Evolutionary conservation across 495 filamentous ascomycete genomes (phyloP), one percentile per base, ranked within the genome.

Genomic region (Cetradonia linearis): DNA sequence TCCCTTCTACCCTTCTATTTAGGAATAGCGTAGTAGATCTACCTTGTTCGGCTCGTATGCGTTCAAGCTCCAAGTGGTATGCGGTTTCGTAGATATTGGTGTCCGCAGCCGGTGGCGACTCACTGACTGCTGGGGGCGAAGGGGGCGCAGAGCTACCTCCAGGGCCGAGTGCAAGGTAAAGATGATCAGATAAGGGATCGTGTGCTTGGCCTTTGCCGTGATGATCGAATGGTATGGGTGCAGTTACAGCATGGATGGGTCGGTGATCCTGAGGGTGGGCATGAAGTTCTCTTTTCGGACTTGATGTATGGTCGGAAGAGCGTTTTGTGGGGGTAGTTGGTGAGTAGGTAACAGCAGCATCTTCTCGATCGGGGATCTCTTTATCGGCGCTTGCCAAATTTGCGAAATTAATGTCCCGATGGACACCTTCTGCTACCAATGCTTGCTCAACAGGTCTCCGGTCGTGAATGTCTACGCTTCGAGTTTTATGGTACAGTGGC

Each of bases 51-150:
- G 72, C 48, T 14, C 75, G 67, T 66, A 96, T 94, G 11, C 86
- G 81, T 57, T 87, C 81, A 13, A 95, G 79, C 75, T 95, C 89
- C 53, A 83, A 75, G 44, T 86, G 81, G 66, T 95, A 97, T 5
- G 92, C 92, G 0, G 78, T 82, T 63, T 95, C 89, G 68, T 95
- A 96, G 48, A 96, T 84, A 64, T 91, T 83, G 63, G 88, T 86
- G 48, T 92, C 88, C 9, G 83, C 85, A 1, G 83, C 82, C 10
- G 90, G 91, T 16, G 66, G 66, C 10, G 86, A 91, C 67, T 96
- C 90, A 56, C 87, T 87, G 44, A 96, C 83, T 20, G 86, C 55
- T n/a, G 78, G 60, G 5, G 67, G 66, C 30, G 66, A 65, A 11
- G 69, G 64, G 5, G 58, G 56, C 11, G 67, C 60, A 33, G 63